Evolutionary conservation across 2,329 filamentous ascomycete species (phyloP), one percentile per base, ranked within the genome.

Genomic region (Colletotrichum musae): DNA sequence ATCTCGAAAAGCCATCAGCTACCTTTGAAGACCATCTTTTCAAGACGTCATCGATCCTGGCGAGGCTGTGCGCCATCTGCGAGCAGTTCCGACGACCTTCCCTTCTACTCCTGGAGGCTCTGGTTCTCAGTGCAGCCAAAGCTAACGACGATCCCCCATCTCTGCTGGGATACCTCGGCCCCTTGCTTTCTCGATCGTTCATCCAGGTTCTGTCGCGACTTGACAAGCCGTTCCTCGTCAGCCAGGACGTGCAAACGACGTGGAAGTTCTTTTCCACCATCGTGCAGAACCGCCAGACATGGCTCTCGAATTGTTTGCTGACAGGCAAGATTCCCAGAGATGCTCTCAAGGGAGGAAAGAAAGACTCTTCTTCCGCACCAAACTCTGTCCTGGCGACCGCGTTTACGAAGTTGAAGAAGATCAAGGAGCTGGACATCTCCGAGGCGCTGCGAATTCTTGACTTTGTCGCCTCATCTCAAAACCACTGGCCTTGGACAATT

Each of bases 401-500:
- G 0, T 85, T 98, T 39, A 87, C 92, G 52, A 87, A 89, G 66
- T 84, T 98, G 45, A 87, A 88, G 18, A 85, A 85, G 12, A 89
- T 97, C 70, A 86, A 88, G 26, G 83, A 87, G 2, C 79, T 95
- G 24, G 85, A 92, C 9, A 85, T 88, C n/a, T 83, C 84, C 41
- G 89, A 94, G 71, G 89, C 91, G 4, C 83, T 94, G 24, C 90
- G 93, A 1, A 90, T 98, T 74, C 85, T 99, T 16, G 91, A 95
- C 74, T 98, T 98, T 78, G 89, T 98, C 45, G 91, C 93, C 2
- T 90, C 93, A 3, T 93, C 95, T 5, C 95, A 98, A 77, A 96
- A 97, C 78, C 93, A 94, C 77, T 98, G 95, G 95, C 93, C 95
- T 1, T 97, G 95, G 94, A 95, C 94, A 1, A 94, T 97, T 65